Conservation (phyloP, 768 basidiomycete species). For the Suillus brevipes region DNA sequence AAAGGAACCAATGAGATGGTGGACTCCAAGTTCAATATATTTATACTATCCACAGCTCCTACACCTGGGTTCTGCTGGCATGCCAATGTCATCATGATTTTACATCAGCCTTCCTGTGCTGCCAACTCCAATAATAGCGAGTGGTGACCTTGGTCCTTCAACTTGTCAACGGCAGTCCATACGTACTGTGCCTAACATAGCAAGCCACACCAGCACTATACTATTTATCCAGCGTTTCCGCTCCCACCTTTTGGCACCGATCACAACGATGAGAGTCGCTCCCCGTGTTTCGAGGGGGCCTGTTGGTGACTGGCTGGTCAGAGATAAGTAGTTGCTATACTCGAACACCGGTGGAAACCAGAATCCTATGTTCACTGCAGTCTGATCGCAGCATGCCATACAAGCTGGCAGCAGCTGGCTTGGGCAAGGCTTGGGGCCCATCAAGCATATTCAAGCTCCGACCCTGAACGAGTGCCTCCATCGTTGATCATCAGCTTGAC, state of each 20-base stretch:
- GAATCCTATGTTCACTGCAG: background rate
- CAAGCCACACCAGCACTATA: too few species aligned
- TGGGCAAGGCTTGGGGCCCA: too few species aligned
- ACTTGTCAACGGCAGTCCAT: too few species aligned
- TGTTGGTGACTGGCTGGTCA: too few species aligned
- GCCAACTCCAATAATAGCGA: background rate
- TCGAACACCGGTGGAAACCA: background rate
- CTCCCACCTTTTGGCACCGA: too few species aligned
- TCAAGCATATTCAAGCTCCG: background rate
- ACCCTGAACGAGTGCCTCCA: background rate
- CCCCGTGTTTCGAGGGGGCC: too few species aligned
- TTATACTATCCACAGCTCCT: background rate
- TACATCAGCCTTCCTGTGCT: background rate
- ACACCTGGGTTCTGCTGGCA: background rate
- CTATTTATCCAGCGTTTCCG: too few species aligned
- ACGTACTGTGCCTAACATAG: too few species aligned
- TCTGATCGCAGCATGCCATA: background rate
- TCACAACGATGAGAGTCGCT: too few species aligned
- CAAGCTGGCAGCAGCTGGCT: too few species aligned
- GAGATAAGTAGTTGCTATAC: background rate
- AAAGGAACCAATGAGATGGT: background rate
- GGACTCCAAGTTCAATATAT: background rate
- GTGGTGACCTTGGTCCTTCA: too few species aligned
- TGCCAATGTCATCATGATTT: constrained; percentile 1
- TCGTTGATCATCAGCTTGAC: background rate